phyloP scores from a whole-genome alignment of 306 rosid species.

The Dalbergia cochinchinensis region DNA sequence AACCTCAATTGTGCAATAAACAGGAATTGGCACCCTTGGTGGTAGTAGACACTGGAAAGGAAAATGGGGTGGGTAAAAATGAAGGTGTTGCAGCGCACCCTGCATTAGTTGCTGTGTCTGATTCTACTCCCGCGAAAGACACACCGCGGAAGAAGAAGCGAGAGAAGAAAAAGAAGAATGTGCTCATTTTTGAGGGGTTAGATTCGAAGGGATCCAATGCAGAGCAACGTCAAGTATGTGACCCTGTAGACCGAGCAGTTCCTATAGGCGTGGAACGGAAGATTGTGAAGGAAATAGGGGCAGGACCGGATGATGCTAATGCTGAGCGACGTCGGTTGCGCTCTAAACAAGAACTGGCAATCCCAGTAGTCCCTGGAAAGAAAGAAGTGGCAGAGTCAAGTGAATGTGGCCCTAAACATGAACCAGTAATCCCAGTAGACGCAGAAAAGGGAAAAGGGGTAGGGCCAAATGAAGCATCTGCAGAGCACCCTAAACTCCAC shows the following conservation, averaged over 20 bases:
- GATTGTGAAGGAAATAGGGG: constrained; percentile 16
- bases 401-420: neutral
- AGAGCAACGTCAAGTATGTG: neutral
- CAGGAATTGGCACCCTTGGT: neutral
- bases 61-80: neutral
- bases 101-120: constrained; percentile 46
- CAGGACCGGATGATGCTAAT: constrained; percentile 47
- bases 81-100: constrained; percentile 25
- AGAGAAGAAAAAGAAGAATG: constrained; percentile 34
- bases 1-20: neutral
- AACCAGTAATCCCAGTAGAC: neutral
- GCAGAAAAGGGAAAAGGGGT: neutral
- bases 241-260: neutral
- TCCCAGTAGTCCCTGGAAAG: neutral
- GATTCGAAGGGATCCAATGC: neutral
- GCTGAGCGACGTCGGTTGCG: neutral
- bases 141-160: constrained; percentile 48
- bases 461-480: neutral
- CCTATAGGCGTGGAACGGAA: neutral
- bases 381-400: constrained; percentile 48
- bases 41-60: neutral
- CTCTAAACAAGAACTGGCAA: constrained; percentile 52
- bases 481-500: constrained; percentile 28
- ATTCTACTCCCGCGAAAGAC: constrained; percentile 54
- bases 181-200: constrained; percentile 42